phyloP scores from a whole-genome alignment of 1,284 basidiomycete species.

The Rhodotorula sp. region DNA sequence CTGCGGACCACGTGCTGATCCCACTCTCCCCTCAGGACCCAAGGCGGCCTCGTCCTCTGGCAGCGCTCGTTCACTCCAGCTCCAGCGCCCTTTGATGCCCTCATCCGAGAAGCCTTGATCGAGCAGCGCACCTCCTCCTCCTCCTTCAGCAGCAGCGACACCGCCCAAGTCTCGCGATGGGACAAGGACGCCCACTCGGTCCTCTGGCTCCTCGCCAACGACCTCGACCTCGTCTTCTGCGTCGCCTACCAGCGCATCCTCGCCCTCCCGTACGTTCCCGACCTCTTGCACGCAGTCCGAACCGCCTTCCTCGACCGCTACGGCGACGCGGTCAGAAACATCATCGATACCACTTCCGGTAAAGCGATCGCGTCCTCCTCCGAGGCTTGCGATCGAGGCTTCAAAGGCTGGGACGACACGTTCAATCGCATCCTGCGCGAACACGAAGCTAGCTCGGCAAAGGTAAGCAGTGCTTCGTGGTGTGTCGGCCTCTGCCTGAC shows the following conservation, averaged over 20 bases:
- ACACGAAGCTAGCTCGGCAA: slow-evolving; percentile 71
- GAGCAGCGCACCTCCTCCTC: slow-evolving; percentile 62
- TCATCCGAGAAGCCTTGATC: slow-evolving; percentile 85
- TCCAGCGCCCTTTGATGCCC: slow-evolving; percentile 77
- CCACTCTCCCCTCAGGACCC: slow-evolving; percentile 10
- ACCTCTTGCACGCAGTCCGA: slow-evolving; percentile 76
- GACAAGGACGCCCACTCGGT: slow-evolving; percentile 88
- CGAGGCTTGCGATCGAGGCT: slow-evolving; percentile 44
- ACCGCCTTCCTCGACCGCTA: slow-evolving; percentile 81
- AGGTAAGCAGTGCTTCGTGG: slow-evolving; percentile 53
- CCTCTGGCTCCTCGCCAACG: slow-evolving; percentile 88
- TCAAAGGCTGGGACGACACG: slow-evolving; percentile 76
- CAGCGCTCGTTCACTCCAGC: slow-evolving; percentile 67
- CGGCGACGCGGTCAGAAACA: slow-evolving; percentile 44
- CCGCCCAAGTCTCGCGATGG: slow-evolving; percentile 53
- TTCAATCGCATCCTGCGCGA: slow-evolving; percentile 75
- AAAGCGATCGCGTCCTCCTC: neutral
- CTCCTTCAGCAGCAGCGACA: neutral
- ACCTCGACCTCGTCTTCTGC: slow-evolving; percentile 90
- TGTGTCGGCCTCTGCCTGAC: too few relatives aligned
- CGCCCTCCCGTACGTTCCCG: slow-evolving; percentile 89
- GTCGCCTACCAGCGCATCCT: slow-evolving; percentile 96
- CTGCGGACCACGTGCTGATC: too few relatives aligned
- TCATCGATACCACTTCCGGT: slow-evolving; percentile 26
- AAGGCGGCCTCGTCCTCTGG: slow-evolving; percentile 90